Percentiles rank a stretch among this genome's conserved stretches.
Conservation (phyloP, 176 grass and related monocot genomes). For the Zoysia pacifica region DNA sequence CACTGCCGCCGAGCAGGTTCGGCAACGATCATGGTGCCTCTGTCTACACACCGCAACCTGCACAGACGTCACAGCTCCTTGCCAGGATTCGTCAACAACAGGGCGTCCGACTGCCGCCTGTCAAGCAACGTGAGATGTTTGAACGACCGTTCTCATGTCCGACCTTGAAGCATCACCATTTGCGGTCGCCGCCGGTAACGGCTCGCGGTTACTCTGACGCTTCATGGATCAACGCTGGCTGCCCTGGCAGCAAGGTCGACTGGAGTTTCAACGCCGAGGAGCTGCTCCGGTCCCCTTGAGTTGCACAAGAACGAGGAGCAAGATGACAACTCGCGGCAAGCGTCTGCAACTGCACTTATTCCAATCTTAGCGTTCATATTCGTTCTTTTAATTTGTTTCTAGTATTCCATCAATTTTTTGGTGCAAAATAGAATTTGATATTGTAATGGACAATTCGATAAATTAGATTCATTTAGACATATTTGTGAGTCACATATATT, state of each 20-base stretch:
- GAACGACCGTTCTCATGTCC: conserved; percentile 23
- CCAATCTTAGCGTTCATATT: neutral
- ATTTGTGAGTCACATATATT: no score
- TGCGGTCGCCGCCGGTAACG: conserved; percentile 24
- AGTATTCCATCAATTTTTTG: neutral
- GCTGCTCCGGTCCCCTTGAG: no score
- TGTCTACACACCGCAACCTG: conserved; percentile 46
- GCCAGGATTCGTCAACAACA: conserved; percentile 51
- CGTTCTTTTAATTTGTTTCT: neutral
- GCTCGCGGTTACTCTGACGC: neutral
- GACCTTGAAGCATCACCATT: neutral
- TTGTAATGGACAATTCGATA: neutral
- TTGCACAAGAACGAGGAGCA: no score
- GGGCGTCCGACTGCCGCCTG: conserved; percentile 45
- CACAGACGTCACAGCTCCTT: conserved; percentile 57
- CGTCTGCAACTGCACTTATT: no score
- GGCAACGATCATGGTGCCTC: conserved; percentile 52
- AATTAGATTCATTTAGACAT: no score
- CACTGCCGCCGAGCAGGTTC: conserved; percentile 51
- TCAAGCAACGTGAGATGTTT: conserved; percentile 43
- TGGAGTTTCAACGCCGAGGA: conserved; percentile 34
- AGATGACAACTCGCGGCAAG: no score
- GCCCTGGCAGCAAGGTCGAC: conserved; percentile 50
- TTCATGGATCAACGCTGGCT: conserved; percentile 48
- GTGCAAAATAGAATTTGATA: neutral